Evolutionary conservation across 495 filamentous ascomycete species (phyloP).

Genomic region (Penicillium lagena): DNA sequence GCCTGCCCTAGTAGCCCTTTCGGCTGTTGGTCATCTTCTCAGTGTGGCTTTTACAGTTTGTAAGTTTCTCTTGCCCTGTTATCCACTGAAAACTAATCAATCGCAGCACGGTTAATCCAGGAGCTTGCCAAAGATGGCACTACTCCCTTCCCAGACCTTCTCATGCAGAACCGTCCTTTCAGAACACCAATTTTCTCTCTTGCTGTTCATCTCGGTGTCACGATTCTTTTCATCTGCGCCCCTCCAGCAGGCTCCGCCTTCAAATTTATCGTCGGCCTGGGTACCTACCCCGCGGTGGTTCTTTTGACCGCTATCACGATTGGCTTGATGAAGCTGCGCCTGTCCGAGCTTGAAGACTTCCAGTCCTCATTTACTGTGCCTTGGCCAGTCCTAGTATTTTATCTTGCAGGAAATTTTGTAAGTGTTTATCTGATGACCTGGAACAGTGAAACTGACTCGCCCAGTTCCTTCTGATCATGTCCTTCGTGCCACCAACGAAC

Average conservation of each 20-base stretch:
- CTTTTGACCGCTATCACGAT: slow-evolving; percentile 12
- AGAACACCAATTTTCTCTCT: slow-evolving; percentile 54
- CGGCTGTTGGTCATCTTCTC: slow-evolving; percentile 63
- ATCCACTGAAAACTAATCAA: background rate
- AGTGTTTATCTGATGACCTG: slow-evolving; percentile 1
- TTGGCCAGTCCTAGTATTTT: slow-evolving; percentile 17
- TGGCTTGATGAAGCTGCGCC: slow-evolving; percentile 18
- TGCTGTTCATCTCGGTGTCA: slow-evolving; percentile 55
- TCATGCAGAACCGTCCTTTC: slow-evolving; percentile 61
- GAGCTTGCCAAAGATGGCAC: slow-evolving; percentile 62
- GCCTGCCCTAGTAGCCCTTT: slow-evolving; percentile 50
- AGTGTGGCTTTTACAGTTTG: slow-evolving; percentile 31
- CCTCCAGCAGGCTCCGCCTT: slow-evolving; percentile 56
- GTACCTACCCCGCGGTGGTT: slow-evolving; percentile 44
- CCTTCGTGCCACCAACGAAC: slow-evolving; percentile 29
- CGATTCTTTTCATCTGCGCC: slow-evolving; percentile 53
- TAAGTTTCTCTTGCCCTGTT: slow-evolving; percentile 1
- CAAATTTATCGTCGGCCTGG: slow-evolving; percentile 59
- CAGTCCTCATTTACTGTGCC: slow-evolving; percentile 12
- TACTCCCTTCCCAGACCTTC: slow-evolving; percentile 53
- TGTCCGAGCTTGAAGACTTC: slow-evolving; percentile 2
- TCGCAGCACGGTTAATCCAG: slow-evolving; percentile 53
- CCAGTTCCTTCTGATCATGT: slow-evolving; percentile 29
- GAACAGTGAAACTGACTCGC: background rate
- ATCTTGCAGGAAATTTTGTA: slow-evolving; percentile 18